A percentile compares a stretch with the other conserved stretches of the same genome.
These are phyloP conservation scores for Rosa rugosa DNA, from an alignment of 306 rosid species.

Conservation along the genomic window DNA sequence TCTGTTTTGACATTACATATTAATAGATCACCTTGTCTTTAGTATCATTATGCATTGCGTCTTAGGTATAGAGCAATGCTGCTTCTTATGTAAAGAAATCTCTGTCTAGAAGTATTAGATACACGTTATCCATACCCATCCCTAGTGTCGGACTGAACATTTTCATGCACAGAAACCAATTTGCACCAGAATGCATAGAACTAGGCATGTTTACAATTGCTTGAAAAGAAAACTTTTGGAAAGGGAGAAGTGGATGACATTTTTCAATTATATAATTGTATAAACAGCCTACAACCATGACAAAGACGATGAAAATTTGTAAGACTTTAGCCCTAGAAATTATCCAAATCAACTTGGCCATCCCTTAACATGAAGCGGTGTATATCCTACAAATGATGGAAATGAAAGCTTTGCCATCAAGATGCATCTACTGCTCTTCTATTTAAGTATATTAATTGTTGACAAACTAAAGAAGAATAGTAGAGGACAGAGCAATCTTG, in stretches of 20 bases:
- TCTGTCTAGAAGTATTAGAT: neutral
- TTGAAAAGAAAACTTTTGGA: neutral
- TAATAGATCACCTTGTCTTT: neutral
- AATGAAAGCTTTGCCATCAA: neutral
- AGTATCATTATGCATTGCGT: neutral
- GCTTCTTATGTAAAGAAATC: neutral
- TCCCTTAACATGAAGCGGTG: neutral
- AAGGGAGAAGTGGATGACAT: neutral
- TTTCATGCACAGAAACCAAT: neutral
- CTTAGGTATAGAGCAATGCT: neutral
- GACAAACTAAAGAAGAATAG: neutral
- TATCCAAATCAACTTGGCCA: neutral
- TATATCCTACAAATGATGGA: neutral
- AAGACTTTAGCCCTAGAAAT: neutral
- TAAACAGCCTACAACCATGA: neutral
- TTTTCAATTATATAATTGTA: neutral
- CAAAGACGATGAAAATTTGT: neutral
- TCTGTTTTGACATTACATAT: slow-evolving; percentile 9
- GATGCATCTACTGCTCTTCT: neutral
- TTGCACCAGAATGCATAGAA: neutral
- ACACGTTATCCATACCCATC: neutral
- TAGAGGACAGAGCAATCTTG: neutral
- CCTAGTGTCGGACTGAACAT: neutral
- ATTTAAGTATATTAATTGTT: neutral
- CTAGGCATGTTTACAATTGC: neutral